Conservation (phyloP, 2,329 filamentous ascomycete genomes). For the Aspergillus neotritici region DNA sequence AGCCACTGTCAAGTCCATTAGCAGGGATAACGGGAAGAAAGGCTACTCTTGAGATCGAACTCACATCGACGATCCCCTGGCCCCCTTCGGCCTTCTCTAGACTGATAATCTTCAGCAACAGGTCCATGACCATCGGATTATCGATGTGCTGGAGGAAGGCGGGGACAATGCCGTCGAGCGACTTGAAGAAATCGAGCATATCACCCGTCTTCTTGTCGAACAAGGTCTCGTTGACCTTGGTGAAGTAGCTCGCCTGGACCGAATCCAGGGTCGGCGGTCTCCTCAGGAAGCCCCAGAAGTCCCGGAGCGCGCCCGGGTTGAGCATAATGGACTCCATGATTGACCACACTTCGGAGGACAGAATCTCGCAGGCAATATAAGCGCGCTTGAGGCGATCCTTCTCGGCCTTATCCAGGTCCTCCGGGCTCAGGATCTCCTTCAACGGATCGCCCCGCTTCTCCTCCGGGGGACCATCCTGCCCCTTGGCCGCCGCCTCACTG, state of each 20-base stretch:
- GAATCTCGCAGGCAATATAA: constrained; percentile 84
- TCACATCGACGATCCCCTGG: constrained; percentile 86
- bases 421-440: constrained; percentile 31
- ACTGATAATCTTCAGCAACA: constrained; percentile 93
- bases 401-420: constrained; percentile 66
- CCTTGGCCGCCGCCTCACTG: constrained; percentile 25
- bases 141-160: constrained; percentile 91
- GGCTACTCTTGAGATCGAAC: constrained; percentile 24
- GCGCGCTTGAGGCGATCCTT: constrained; percentile 91
- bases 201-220: constrained; percentile 97
- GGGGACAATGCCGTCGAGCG: constrained; percentile 71
- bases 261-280: constrained; percentile 81
- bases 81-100: constrained; percentile 88
- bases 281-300: constrained; percentile 88
- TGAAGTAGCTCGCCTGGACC: constrained; percentile 94
- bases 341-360: constrained; percentile 95
- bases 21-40: neutral
- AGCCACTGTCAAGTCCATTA: constrained; percentile 62
- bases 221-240: constrained; percentile 96
- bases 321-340: constrained; percentile 90
- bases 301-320: constrained; percentile 67
- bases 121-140: constrained; percentile 96
- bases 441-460: constrained; percentile 33
- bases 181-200: constrained; percentile 87
- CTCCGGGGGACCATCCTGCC: constrained; percentile 26